phyloP scores from a whole-genome alignment of 208 protist genomes.

The Leptomonas seymouri region DNA sequence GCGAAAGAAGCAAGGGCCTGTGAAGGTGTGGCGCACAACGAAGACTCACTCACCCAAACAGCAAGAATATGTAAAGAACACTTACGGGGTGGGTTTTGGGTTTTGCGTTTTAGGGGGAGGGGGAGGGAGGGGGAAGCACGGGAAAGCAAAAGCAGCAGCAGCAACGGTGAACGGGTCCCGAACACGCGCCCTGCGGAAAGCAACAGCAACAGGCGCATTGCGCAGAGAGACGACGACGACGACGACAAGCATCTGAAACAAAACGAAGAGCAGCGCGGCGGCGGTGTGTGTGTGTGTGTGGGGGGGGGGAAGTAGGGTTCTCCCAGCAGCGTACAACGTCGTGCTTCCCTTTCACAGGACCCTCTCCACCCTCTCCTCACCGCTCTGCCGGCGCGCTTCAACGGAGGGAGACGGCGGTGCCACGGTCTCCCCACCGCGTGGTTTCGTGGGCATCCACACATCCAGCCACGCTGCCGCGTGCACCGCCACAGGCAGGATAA shows the following conservation, averaged over 20 bases:
- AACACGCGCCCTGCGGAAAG: too few relatives aligned
- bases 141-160: not conserved
- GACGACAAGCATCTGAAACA: too few relatives aligned
- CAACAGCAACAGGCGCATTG: too few relatives aligned
- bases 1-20: too few relatives aligned
- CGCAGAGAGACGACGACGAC: too few relatives aligned
- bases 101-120: too few relatives aligned
- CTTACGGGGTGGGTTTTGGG: not conserved
- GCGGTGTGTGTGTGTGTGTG: too few relatives aligned
- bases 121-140: conserved; percentile 6
- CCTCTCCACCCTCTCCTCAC: not conserved
- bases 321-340: too few relatives aligned
- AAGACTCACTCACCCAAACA: not conserved
- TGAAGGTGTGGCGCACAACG: not conserved
- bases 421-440: not conserved
- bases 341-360: too few relatives aligned
- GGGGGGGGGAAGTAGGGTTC: too few relatives aligned
- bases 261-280: too few relatives aligned
- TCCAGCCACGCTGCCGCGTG: conserved; percentile 13
- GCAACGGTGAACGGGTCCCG: not conserved
- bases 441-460: conserved; percentile 7
- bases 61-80: not conserved
- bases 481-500: conserved; percentile 3
- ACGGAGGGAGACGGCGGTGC: not conserved
- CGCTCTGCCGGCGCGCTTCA: not conserved